phyloP scores from a whole-genome alignment of 1,284 basidiomycete species.

The Marasmius tenuissimus region DNA sequence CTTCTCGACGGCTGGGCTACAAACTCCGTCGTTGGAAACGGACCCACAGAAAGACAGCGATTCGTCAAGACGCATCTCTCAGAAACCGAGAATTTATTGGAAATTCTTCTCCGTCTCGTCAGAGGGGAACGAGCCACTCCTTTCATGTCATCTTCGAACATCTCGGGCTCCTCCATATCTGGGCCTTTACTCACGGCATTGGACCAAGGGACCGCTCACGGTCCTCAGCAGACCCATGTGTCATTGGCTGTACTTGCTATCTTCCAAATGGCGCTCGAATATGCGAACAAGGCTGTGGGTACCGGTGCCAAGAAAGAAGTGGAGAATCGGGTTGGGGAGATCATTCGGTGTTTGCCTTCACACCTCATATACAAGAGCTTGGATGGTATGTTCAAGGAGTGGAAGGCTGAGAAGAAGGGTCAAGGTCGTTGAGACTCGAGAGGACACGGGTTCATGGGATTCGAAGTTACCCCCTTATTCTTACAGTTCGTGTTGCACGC shows the following conservation, averaged over 20 bases:
- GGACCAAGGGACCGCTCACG: slow-evolving; percentile 74
- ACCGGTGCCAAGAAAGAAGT: slow-evolving; percentile 69
- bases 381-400: slow-evolving; percentile 92
- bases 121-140: slow-evolving; percentile 83
- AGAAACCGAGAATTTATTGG: slow-evolving; percentile 83
- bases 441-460: too few species aligned
- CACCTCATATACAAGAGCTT: slow-evolving; percentile 86
- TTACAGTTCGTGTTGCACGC: too few species aligned
- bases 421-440: slow-evolving; percentile 22
- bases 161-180: slow-evolving; percentile 58
- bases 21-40: slow-evolving; percentile 71
- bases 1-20: slow-evolving; percentile 86
- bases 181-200: slow-evolving; percentile 70
- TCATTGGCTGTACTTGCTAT: slow-evolving; percentile 89
- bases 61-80: slow-evolving; percentile 88
- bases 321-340: slow-evolving; percentile 82
- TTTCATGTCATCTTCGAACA: slow-evolving; percentile 54
- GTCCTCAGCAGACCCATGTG: slow-evolving; percentile 88
- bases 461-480: too few species aligned
- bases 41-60: slow-evolving; percentile 73
- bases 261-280: slow-evolving; percentile 82
- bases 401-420: slow-evolving; percentile 79
- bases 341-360: slow-evolving; percentile 83
- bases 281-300: slow-evolving; percentile 69
- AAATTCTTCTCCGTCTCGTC: slow-evolving; percentile 87